Evolutionary conservation across 495 filamentous ascomycete genomes (phyloP), one percentile per base, ranked within the genome.

Genomic region (Trichodelitschia bisporula): DNA sequence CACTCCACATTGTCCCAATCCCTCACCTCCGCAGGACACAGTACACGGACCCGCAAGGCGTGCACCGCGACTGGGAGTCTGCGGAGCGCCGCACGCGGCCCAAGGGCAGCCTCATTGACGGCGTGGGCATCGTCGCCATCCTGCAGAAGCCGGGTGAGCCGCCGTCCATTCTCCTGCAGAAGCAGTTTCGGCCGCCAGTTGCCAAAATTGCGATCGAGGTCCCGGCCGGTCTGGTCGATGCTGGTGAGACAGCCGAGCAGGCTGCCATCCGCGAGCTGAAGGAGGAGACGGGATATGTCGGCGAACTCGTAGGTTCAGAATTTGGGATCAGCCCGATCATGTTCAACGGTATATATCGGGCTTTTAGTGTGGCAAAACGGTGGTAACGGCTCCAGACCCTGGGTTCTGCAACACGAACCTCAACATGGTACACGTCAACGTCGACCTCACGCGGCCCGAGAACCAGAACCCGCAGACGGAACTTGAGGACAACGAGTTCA

Each of bases 351-450:
- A 45, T 30, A 58, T n/a, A n/a, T n/a, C n/a, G n/a, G n/a, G n/a
- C n/a, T n/a, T n/a, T n/a, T n/a, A n/a, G n/a, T n/a, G n/a, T n/a
- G n/a, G n/a, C n/a, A n/a, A n/a, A n/a, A n/a, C n/a, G n/a, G n/a
- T n/a, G n/a, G n/a, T n/a, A n/a, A n/a, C n/a, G n/a, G n/a, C n/a
- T 8, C 18, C 29, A 68, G 64, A 69, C 40, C 62, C 64, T 1
- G 79, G 79, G 11, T 84, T 91, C 54, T 84, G 77, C 49, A 89
- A 83, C 43, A 83, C 80, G 17, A 91, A 84, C 47, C 58, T 80
- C 14, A 65, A 69, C 26, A 72, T 91, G 59, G 67, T 90, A 12
- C 75, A 84, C 40, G 68, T 90, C 11, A 66, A 58, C 3, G 62
- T 91, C 33, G 77, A 91, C 49, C 68, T 77, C 60, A 63, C 53